A percentile compares a stretch with the other conserved stretches of the same genome.
These are phyloP conservation scores for Picochlorum sp. DNA, from an alignment of 139 green algal species.

Conservation along the genomic window DNA sequence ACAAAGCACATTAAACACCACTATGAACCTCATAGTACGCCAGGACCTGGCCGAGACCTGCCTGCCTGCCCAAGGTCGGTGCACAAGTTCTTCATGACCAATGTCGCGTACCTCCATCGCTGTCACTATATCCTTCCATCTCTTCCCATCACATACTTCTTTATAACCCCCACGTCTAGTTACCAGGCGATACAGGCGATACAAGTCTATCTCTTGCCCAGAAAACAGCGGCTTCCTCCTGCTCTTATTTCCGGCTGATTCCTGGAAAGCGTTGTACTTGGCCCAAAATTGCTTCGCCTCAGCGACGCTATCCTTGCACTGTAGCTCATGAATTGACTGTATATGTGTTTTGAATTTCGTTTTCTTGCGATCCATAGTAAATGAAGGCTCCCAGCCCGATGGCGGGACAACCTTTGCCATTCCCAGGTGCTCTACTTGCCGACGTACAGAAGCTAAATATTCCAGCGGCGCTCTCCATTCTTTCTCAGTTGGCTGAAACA, in stretches of 20 bases:
- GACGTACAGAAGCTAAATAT: conserved; percentile 52
- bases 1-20: neutral
- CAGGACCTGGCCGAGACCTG: neutral
- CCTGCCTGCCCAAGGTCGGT: neutral
- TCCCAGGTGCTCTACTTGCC: conserved; percentile 40
- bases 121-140: conserved; percentile 59
- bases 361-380: conserved; percentile 37
- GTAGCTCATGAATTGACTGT: conserved; percentile 73
- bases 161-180: conserved; percentile 52
- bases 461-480: conserved; percentile 57
- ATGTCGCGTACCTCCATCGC: conserved; percentile 40
- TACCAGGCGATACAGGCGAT: conserved; percentile 48
- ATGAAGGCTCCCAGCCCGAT: conserved; percentile 45
- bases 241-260: conserved; percentile 11
- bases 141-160: conserved; percentile 46
- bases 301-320: conserved; percentile 22
- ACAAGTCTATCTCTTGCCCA: conserved; percentile 64
- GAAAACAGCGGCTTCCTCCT: conserved; percentile 44
- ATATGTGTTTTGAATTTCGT: conserved; percentile 60
- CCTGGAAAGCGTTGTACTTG: conserved; percentile 44
- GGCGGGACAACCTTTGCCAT: conserved; percentile 68
- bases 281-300: conserved; percentile 34
- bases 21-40: neutral
- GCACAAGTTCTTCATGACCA: neutral
- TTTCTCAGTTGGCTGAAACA: conserved; percentile 51